Base-by-base conservation (phyloP, 2,329 filamentous ascomycete genomes). In the Cordyceps javanica region DNA sequence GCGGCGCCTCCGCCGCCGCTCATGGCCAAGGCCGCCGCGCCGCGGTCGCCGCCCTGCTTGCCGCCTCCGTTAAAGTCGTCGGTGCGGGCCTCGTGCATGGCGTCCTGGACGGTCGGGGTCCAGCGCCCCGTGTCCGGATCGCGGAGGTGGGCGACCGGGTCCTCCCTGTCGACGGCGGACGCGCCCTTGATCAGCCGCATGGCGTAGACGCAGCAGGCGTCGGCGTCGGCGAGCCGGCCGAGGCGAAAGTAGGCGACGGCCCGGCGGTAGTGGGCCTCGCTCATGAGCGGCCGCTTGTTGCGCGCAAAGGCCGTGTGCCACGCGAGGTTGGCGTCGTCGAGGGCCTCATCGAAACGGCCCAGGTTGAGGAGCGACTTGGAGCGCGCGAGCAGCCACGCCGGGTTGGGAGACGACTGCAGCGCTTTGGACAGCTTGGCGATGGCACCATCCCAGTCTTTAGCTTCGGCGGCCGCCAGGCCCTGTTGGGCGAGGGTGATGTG, bases 251-350 rank as follows among this genome's bases (percentile, higher is more conserved):
- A 78, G 11, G 88, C 82, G 13, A 96, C 83, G 5, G 84, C 89
- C 38, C 93, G 84, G 64, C 92, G 85, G 66, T 94, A 83, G 66
- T 97, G 90, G 2, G 90, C 87, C n/a, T 90, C 83, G 46, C 86
- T 79, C 70, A 97, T 90, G 30, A 88, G 80, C 62, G 90, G 84
- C 52, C 89, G 84, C 65, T 87, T 88, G 32, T 82, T 89, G 41
- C 93, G 87, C 61, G 87, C 79, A 26, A 75, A 75, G 3, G 86
- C 87, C 4, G 80, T 73, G 38, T 80, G 73, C 55, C 88, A 80
- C 3, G 86, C 89, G 49, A 79, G 77, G 61, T 91, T 83, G 38
- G 87, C 85, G 70, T 92, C 89, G 39, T 75, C 76, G 45, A 94
- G 81, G 1, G 91, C 89, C 23, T 82, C 78, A 2, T 83, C 76